Base-by-base conservation (phyloP, 495 filamentous ascomycete genomes). In the Penicillium manginii region DNA sequence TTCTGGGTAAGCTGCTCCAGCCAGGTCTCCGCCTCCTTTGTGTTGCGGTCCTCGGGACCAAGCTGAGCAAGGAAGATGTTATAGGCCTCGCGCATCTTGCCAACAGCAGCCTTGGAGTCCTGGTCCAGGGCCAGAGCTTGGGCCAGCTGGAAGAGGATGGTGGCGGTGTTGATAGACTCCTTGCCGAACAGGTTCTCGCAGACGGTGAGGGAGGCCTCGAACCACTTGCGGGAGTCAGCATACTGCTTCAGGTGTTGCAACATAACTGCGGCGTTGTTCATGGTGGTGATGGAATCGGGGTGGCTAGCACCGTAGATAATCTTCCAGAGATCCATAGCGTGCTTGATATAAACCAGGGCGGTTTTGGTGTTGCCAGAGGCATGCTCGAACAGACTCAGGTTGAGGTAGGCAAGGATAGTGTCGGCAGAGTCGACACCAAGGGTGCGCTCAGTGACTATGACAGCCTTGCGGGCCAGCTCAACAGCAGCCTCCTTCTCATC, bases 221-320 rank as follows among this genome's bases (percentile, higher is more conserved):
- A 98, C 96, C 96, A 99, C 59, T 90, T 80, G 54, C 93, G 88
- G 14, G 93, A 97, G 72, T 96, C 91, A 58, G 89, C 84, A 81
- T 93, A 99, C 47, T 88, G 85, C 79, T 96, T 93, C 65, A 96
- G 81, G 55, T 90, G 86, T 77, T 98, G 96, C 48, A 98, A 85
- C 96, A 99, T 99, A 26, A 98, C 94, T 12, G 96, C 96, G 14
- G 91, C 92, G 70, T 99, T 99, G 83, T 98, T 99, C 75, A 98
- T 88, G 31, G 96, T 97, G 12, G 96, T 99, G 76, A 98, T 96
- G 15, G 91, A 94, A 74, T 99, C 96, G 2, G 96, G 96, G 75
- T 99, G 96, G 68, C 90, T 88, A 12, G 86, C 75, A 43, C 96
- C 96, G 68, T 96, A 98, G 69, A 97, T 92, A 70, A 97, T 83